phyloP scores from a whole-genome alignment of 495 filamentous ascomycete genomes.

The Parathielavia hyrcaniae region DNA sequence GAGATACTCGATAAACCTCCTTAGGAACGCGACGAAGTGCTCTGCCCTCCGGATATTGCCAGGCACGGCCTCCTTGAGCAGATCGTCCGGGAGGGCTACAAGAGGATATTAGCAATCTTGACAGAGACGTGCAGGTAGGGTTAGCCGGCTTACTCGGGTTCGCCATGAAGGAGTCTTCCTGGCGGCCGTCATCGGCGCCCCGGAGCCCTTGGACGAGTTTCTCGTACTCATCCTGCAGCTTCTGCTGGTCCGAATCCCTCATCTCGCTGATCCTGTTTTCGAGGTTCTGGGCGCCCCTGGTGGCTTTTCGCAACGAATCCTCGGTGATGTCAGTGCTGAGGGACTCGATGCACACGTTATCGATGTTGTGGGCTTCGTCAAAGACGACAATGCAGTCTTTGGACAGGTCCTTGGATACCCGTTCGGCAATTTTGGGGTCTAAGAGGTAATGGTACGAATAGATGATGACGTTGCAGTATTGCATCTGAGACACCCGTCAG shows the following conservation, averaged over 20 bases:
- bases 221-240: constrained; percentile 89
- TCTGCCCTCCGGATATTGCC: constrained; percentile 95
- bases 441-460: constrained; percentile 99
- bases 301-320: constrained; percentile 83
- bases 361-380: constrained; percentile 98
- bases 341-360: constrained; percentile 99
- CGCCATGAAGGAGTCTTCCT: constrained; percentile 94
- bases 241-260: constrained; percentile 84
- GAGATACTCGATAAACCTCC: constrained; percentile 95
- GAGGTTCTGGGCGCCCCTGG: constrained; percentile 79
- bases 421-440: constrained; percentile 95
- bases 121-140: not conserved
- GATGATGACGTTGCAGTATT: constrained; percentile 97
- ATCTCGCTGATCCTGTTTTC: constrained; percentile 87
- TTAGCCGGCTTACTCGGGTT: constrained; percentile 58
- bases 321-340: constrained; percentile 94
- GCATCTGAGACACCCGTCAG: constrained; percentile 61
- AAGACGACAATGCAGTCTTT: constrained; percentile 99
- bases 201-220: constrained; percentile 92
- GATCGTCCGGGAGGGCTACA: constrained; percentile 66
- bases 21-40: constrained; percentile 91
- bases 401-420: constrained; percentile 91
- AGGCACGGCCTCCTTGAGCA: constrained; percentile 87
- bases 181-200: constrained; percentile 76
- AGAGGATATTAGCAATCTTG: not conserved